phyloP scores from a whole-genome alignment of 2,329 filamentous ascomycete species.

The Phaeosphaeriaceae sp. region DNA sequence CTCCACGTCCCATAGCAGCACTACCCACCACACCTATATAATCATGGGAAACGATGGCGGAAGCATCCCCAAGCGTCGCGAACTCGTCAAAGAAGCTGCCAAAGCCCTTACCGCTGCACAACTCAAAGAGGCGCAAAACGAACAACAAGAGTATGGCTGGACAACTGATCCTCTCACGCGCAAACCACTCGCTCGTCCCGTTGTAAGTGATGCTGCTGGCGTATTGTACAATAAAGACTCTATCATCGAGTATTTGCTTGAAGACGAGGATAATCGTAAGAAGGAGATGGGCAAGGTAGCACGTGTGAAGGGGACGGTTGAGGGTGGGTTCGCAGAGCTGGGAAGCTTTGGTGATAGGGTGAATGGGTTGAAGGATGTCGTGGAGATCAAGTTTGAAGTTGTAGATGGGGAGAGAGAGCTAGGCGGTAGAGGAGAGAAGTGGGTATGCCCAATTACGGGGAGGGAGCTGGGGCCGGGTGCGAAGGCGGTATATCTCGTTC shows the following conservation, averaged over 20 bases:
- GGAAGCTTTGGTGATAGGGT: conserved; percentile 66
- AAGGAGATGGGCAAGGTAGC: conserved; percentile 59
- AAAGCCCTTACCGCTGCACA: conserved; percentile 81
- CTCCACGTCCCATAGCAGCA: background rate
- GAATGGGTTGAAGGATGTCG: conserved; percentile 82
- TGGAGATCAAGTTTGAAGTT: conserved; percentile 79
- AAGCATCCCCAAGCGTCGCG: conserved; percentile 90
- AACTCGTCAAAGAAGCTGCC: conserved; percentile 93
- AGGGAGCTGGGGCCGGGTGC: conserved; percentile 81
- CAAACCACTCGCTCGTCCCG: conserved; percentile 71
- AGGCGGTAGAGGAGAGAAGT: conserved; percentile 62
- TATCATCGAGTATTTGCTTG: conserved; percentile 72
- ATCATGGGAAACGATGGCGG: conserved; percentile 97
- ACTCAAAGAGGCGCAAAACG: conserved; percentile 84
- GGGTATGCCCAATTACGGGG: conserved; percentile 85
- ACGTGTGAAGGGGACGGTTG: conserved; percentile 58
- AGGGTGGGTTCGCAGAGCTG: conserved; percentile 61
- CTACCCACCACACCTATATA: conserved; percentile 1
- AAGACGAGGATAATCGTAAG: conserved; percentile 59
- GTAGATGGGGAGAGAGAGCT: conserved; percentile 50
- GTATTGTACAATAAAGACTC: conserved; percentile 95
- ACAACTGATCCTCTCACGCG: conserved; percentile 85
- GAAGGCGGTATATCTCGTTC: conserved; percentile 87
- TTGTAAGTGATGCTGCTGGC: conserved; percentile 84
- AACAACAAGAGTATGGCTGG: conserved; percentile 88